phyloP scores from a whole-genome alignment of 257 asterid genomes.

The Lantana camara region DNA sequence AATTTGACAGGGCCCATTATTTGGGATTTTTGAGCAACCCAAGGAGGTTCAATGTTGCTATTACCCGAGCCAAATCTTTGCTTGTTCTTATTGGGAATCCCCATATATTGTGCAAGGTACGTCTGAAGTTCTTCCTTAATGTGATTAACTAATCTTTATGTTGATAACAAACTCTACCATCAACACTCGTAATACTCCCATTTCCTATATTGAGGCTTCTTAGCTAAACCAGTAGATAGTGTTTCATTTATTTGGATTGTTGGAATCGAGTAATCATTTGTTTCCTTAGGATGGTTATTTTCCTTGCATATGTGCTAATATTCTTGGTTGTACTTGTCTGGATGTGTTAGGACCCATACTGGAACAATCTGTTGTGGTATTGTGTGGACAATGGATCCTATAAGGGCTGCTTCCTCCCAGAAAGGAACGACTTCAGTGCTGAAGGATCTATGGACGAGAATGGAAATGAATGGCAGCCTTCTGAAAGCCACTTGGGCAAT shows the following conservation, averaged over 20 bases:
- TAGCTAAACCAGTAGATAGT: conserved; percentile 1
- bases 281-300: neutral
- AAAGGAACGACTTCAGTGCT: conserved; percentile 36
- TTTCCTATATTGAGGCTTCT: conserved; percentile 1
- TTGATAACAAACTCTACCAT: neutral
- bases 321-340: conserved; percentile 20
- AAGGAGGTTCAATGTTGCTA: conserved; percentile 89
- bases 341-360: conserved; percentile 65
- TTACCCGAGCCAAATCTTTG: conserved; percentile 84
- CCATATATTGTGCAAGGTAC: conserved; percentile 95
- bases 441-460: conserved; percentile 34
- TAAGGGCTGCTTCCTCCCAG: conserved; percentile 87
- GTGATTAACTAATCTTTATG: conserved; percentile 15
- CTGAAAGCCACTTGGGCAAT: conserved; percentile 22
- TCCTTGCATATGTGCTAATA: conserved; percentile 17
- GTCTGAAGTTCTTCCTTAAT: neutral
- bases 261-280: neutral
- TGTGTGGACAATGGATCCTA: conserved; percentile 77
- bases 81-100: conserved; percentile 90
- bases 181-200: neutral
- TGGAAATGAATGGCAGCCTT: conserved; percentile 30
- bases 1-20: conserved; percentile 70
- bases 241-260: conserved; percentile 6
- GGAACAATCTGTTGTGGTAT: conserved; percentile 91
- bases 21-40: conserved; percentile 96